These are phyloP conservation scores for Colletotrichum sansevieriae DNA, from an alignment of 2,329 filamentous ascomycete genomes.

Conservation along the genomic window DNA sequence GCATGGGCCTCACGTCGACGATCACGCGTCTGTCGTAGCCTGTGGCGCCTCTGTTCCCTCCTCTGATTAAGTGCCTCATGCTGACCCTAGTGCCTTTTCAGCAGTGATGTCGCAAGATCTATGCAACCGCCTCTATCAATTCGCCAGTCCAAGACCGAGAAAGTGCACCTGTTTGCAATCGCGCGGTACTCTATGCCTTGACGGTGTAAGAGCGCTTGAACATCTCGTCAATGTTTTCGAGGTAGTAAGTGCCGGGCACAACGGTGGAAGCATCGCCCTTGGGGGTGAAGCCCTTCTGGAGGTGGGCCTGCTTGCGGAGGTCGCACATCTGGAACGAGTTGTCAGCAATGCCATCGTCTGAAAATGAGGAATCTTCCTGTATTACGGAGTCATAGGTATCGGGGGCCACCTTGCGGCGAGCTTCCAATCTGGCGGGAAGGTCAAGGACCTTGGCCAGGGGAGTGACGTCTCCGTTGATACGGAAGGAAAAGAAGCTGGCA, in stretches of 20 bases:
- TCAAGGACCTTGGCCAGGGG: slow-evolving; percentile 76
- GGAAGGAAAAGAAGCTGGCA: slow-evolving; percentile 80
- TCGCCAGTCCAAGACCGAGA: slow-evolving; percentile 23
- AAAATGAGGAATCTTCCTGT: background rate
- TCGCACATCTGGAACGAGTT: slow-evolving; percentile 74
- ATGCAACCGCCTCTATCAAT: slow-evolving; percentile 41
- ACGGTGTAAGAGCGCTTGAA: slow-evolving; percentile 84
- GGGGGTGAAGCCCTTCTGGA: slow-evolving; percentile 83
- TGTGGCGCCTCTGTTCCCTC: slow-evolving; percentile 18
- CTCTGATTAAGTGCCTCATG: slow-evolving; percentile 32
- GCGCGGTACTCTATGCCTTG: slow-evolving; percentile 71
- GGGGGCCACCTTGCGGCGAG: slow-evolving; percentile 75
- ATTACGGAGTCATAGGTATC: slow-evolving; percentile 80
- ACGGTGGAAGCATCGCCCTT: slow-evolving; percentile 77
- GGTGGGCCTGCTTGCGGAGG: slow-evolving; percentile 84
- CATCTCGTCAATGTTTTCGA: slow-evolving; percentile 85
- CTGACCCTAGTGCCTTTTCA: slow-evolving; percentile 24
- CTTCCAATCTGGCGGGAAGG: slow-evolving; percentile 76
- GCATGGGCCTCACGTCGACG: background rate
- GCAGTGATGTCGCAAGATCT: slow-evolving; percentile 37
- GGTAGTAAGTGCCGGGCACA: slow-evolving; percentile 78
- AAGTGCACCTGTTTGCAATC: slow-evolving; percentile 4
- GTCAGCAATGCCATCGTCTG: slow-evolving; percentile 43
- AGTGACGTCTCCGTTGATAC: slow-evolving; percentile 78
- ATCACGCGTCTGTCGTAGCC: slow-evolving; percentile 1